A percentile compares a stretch with the other conserved stretches of the same genome.
These are phyloP conservation scores for Moesziomyces sp. DNA, from an alignment of 1,284 basidiomycete genomes.

Conservation along the genomic window DNA sequence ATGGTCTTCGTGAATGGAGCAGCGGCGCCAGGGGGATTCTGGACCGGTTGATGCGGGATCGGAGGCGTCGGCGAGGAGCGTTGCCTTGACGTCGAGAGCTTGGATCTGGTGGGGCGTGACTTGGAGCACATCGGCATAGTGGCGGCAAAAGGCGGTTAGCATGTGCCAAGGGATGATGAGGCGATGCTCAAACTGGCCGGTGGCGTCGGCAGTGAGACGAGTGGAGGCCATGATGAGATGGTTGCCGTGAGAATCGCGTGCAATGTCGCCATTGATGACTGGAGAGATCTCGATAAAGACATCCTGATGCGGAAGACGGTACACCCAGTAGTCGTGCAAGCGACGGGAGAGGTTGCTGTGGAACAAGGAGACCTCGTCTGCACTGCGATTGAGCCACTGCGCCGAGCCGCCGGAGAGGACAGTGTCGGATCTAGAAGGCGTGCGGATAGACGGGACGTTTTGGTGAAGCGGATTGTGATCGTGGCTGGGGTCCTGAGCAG, in stretches of 20 bases:
- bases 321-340: constrained; percentile 58
- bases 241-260: constrained; percentile 17
- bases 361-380: constrained; percentile 52
- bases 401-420: constrained; percentile 38
- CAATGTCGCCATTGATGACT: constrained; percentile 32
- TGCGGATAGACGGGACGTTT: constrained; percentile 1
- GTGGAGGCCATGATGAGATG: constrained; percentile 41
- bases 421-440: constrained; percentile 27
- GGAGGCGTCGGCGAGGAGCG: constrained; percentile 8
- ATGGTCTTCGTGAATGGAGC: constrained; percentile 38
- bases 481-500: constrained; percentile 6
- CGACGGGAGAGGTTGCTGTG: constrained; percentile 46
- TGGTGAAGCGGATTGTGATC: not conserved
- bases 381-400: constrained; percentile 45
- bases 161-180: constrained; percentile 48
- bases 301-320: constrained; percentile 40
- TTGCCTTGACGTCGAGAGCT: constrained; percentile 37
- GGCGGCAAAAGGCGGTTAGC: constrained; percentile 45
- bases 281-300: constrained; percentile 53
- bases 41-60: not conserved
- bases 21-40: constrained; percentile 36
- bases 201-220: constrained; percentile 31
- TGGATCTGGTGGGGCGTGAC: constrained; percentile 25
- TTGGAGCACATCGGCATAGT: constrained; percentile 20
- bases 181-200: constrained; percentile 40